Conservation (phyloP, 352 stramenopile species). For the Globisporangium iwayamae region DNA sequence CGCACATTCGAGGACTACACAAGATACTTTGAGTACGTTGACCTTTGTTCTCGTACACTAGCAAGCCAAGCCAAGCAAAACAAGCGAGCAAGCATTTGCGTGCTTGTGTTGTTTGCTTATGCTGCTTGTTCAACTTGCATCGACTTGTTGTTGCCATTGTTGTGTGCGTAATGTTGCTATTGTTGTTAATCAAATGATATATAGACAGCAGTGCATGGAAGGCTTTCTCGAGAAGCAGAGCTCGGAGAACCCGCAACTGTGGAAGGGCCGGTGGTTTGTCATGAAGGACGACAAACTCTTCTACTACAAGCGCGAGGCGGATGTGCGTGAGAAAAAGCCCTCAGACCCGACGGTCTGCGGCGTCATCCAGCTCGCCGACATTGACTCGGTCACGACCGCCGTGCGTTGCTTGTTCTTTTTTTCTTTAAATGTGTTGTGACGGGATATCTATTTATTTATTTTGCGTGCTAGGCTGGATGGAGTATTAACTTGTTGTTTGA, state of each 20-base stretch:
- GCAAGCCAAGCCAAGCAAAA: neutral
- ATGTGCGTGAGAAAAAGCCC: slow-evolving; percentile 56
- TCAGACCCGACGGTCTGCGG: slow-evolving; percentile 59
- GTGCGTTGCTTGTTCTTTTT: slow-evolving; percentile 31
- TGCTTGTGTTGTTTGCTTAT: neutral
- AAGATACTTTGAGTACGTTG: slow-evolving; percentile 54
- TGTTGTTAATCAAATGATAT: neutral
- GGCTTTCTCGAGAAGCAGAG: slow-evolving; percentile 85
- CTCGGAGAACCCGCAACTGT: slow-evolving; percentile 56
- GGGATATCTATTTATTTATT: neutral
- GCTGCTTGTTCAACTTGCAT: neutral
- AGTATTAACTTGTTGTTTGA: neutral
- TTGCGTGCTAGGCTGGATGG: neutral
- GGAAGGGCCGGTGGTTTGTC: slow-evolving; percentile 85
- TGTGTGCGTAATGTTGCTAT: neutral
- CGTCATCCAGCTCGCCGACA: slow-evolving; percentile 76
- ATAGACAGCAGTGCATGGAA: slow-evolving; percentile 67
- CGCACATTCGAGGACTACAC: slow-evolving; percentile 59
- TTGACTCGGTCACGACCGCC: slow-evolving; percentile 82
- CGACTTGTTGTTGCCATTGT: neutral
- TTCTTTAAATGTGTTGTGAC: neutral
- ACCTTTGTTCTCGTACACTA: neutral
- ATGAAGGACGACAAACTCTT: slow-evolving; percentile 84
- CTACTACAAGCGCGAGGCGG: slow-evolving; percentile 66
- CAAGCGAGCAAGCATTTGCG: neutral